Evolutionary conservation across 129 eudicot genomes (phyloP).

Genomic region (Tanacetum coccineum): DNA sequence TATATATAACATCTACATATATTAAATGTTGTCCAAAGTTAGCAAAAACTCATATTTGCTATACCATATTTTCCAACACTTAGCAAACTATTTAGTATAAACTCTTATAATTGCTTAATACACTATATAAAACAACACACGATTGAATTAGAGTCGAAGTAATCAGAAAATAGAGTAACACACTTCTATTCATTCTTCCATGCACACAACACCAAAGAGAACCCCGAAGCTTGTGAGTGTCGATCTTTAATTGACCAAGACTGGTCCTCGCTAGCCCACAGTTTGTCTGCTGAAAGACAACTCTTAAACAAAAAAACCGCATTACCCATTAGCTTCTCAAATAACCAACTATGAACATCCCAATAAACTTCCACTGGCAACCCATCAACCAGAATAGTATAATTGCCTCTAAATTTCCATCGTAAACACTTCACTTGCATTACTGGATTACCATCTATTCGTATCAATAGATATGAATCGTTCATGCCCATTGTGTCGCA

Average conservation of each 20-base stretch:
- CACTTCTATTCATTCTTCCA: constrained; percentile 64
- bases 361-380: constrained; percentile 63
- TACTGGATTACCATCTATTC: constrained; percentile 46
- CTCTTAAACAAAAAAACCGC: constrained; percentile 64
- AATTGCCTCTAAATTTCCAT: constrained; percentile 74
- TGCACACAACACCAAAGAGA: constrained; percentile 64
- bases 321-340: constrained; percentile 41
- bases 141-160: not conserved
- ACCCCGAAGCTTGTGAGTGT: constrained; percentile 40
- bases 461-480: constrained; percentile 45
- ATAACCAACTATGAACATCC: constrained; percentile 75
- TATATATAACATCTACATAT: no score
- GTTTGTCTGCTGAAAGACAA: constrained; percentile 43
- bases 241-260: constrained; percentile 35
- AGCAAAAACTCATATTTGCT: no score
- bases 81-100: not conserved
- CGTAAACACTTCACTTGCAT: constrained; percentile 53
- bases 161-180: not conserved
- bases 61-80: no score
- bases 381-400: constrained; percentile 61
- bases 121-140: not conserved
- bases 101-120: constrained; percentile 5
- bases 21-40: no score
- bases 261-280: constrained; percentile 31
- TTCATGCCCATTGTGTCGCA: constrained; percentile 37